Evolutionary conservation across 768 basidiomycete species (phyloP).

Genomic region (Brasilioporus rufonigricans): DNA sequence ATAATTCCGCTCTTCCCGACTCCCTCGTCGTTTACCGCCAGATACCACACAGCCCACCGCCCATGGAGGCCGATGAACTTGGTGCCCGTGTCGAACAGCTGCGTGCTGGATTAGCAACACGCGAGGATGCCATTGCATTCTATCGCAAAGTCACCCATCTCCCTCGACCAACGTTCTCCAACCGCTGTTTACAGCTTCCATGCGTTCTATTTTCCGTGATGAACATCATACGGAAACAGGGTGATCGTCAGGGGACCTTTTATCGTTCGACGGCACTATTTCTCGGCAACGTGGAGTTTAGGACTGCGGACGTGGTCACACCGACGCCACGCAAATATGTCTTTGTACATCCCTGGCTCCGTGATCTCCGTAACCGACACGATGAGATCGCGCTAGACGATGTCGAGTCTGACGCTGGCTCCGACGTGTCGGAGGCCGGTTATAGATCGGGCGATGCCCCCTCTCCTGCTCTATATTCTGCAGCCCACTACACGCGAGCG

Average conservation of each 20-base stretch:
- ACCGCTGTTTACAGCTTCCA: neutral
- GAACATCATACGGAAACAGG: neutral
- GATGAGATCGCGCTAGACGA: neutral
- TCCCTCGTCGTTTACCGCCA: neutral
- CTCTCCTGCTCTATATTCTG: too few relatives aligned
- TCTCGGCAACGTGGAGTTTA: too few relatives aligned
- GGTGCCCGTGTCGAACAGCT: neutral
- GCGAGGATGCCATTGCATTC: neutral
- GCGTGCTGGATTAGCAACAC: neutral
- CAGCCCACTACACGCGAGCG: too few relatives aligned
- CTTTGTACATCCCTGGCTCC: neutral
- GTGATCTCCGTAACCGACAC: neutral
- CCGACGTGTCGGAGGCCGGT: too few relatives aligned
- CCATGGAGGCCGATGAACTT: neutral
- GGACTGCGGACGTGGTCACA: too few relatives aligned
- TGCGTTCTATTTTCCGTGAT: neutral
- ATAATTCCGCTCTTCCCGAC: too few relatives aligned
- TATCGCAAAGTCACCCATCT: neutral
- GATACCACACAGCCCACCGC: neutral
- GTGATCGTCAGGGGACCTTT: neutral
- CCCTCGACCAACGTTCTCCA: neutral
- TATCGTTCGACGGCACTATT: too few relatives aligned
- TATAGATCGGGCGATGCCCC: too few relatives aligned
- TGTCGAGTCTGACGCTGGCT: too few relatives aligned
- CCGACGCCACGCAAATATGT: neutral